A percentile compares a stretch with the other conserved stretches of the same genome.
phyloP scores from a whole-genome alignment of 345 rosid genomes.

The Limnanthes douglasii region DNA sequence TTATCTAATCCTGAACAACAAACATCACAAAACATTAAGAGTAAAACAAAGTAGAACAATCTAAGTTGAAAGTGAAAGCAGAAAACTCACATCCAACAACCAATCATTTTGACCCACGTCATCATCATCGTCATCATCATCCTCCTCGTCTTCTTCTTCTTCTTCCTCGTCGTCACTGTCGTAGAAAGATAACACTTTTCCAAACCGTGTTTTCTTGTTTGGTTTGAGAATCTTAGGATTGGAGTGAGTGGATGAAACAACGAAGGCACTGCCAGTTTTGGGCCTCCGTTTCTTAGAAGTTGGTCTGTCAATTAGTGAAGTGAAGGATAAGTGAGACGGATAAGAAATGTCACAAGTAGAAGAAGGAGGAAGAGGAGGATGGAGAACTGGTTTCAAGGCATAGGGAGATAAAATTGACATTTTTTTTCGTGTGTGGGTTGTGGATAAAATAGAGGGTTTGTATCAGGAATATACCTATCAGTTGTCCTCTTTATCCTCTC shows the following conservation, averaged over 20 bases:
- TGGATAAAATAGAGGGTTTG: too few species aligned
- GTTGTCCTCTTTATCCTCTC: too few species aligned
- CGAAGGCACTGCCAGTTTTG: conserved; percentile 16
- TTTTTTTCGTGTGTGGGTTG: neutral
- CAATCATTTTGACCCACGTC: conserved; percentile 21
- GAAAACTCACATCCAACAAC: conserved; percentile 42
- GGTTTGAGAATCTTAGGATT: conserved; percentile 67
- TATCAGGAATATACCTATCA: too few species aligned
- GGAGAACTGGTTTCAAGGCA: conserved; percentile 12
- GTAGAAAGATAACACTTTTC: conserved; percentile 31
- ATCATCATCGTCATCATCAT: conserved; percentile 15
- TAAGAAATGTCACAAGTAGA: conserved; percentile 2
- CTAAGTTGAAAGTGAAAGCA: neutral
- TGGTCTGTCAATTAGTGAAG: conserved; percentile 4
- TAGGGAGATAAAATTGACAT: conserved; percentile 34
- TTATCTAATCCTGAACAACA: too few species aligned
- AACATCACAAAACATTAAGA: too few species aligned
- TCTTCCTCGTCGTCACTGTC: conserved; percentile 28
- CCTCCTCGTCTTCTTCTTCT: conserved; percentile 19
- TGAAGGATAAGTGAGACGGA: conserved; percentile 7
- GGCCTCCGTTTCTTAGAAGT: conserved; percentile 5
- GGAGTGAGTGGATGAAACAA: conserved; percentile 49
- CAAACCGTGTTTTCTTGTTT: conserved; percentile 47
- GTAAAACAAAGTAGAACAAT: neutral
- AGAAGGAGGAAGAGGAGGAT: conserved; percentile 3